A percentile compares a stretch with the other conserved stretches of the same genome.
Evolutionary conservation across 2,329 filamentous ascomycete species (phyloP).

Genomic region (Apiospora aurea): DNA sequence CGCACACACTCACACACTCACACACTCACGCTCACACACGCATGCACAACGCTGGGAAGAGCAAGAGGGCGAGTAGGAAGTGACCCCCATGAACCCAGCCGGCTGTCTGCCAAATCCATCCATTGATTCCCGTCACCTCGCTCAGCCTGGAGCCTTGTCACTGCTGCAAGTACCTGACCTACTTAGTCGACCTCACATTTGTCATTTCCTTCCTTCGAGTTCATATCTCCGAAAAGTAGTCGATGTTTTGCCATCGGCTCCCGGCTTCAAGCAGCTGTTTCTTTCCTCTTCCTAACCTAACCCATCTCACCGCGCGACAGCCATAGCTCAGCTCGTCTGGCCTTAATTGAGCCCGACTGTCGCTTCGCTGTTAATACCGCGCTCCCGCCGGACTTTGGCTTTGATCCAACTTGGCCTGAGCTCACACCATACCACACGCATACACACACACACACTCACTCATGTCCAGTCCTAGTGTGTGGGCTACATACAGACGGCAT

Average conservation of each 20-base stretch:
- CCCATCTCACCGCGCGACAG: not conserved
- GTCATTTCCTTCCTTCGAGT: constrained; percentile 15
- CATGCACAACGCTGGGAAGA: not conserved
- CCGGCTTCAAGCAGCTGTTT: constrained; percentile 1
- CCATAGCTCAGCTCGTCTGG: not conserved
- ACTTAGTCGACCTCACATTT: constrained; percentile 11
- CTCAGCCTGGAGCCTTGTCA: not conserved
- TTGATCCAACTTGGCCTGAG: constrained; percentile 9
- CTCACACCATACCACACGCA: not conserved
- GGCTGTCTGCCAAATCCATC: not conserved
- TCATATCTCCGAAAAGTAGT: constrained; percentile 15
- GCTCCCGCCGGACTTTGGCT: constrained; percentile 14
- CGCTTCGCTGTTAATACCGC: constrained; percentile 6
- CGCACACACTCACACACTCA: not conserved
- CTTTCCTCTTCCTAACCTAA: not conserved
- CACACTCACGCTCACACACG: not conserved
- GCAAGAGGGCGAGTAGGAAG: not conserved
- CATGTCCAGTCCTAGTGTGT: constrained; percentile 21
- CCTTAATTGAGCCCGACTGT: constrained; percentile 3
- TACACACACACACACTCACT: not conserved
- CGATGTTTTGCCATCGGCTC: not conserved
- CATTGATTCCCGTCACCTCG: not conserved
- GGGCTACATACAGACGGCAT: constrained; percentile 22
- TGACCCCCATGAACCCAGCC: not conserved
- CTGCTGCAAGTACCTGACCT: not conserved